Evolutionary conservation across 805 yeast genomes (phyloP).

Genomic region (Saturnispora dispora): DNA sequence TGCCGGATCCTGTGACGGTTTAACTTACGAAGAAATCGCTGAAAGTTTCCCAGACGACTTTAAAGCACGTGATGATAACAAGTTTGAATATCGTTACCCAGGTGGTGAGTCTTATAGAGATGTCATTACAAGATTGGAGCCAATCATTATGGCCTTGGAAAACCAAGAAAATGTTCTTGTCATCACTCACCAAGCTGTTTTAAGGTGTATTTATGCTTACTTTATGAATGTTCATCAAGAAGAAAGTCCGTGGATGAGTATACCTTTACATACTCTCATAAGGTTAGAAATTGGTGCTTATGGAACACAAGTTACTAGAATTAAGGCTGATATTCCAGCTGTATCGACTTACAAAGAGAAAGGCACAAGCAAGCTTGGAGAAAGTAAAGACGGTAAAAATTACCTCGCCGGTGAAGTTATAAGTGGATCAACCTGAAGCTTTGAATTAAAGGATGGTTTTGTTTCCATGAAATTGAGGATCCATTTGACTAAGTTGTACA

Average conservation of each 20-base stretch:
- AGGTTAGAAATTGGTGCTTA: slow-evolving; percentile 94
- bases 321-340: slow-evolving; percentile 95
- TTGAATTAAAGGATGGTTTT: not conserved
- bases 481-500: not conserved
- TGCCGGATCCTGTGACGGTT: slow-evolving; percentile 96
- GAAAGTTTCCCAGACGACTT: slow-evolving; percentile 84
- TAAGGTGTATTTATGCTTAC: slow-evolving; percentile 93
- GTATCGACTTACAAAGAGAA: slow-evolving; percentile 93
- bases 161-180: slow-evolving; percentile 93
- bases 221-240: slow-evolving; percentile 98
- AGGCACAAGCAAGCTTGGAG: slow-evolving; percentile 69
- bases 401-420: slow-evolving; percentile 44
- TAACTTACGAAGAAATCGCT: slow-evolving; percentile 92
- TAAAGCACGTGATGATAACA: slow-evolving; percentile 90
- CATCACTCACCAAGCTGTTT: slow-evolving; percentile 95
- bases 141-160: slow-evolving; percentile 96
- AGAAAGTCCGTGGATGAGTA: slow-evolving; percentile 98
- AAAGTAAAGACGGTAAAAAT: slow-evolving; percentile 30
- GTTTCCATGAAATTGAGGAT: not conserved
- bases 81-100: slow-evolving; percentile 89
- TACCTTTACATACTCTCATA: slow-evolving; percentile 91
- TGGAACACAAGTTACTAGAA: slow-evolving; percentile 76
- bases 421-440: slow-evolving; percentile 19
- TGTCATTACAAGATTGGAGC: slow-evolving; percentile 89
- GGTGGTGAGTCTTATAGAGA: slow-evolving; percentile 98